Conservation (phyloP, 2,329 filamentous ascomycete species). For the Elsinoe necatrix region DNA sequence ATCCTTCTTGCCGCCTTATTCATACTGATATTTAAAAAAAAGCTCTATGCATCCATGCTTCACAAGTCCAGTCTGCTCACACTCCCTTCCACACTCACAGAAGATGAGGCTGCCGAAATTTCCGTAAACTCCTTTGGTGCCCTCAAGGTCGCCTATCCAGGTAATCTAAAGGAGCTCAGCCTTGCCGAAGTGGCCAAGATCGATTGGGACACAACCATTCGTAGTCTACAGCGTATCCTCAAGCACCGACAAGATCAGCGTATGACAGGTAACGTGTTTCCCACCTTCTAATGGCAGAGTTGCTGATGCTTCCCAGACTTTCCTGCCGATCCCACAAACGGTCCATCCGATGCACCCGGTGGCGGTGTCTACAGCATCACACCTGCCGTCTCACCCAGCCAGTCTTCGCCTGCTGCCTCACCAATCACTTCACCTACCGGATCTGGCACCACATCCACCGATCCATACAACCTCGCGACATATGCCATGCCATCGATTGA, state of each 20-base stretch:
- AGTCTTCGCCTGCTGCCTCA: background rate
- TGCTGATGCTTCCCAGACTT: background rate
- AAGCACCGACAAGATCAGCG: background rate
- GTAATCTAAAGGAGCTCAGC: constrained; percentile 17
- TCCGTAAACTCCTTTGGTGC: constrained; percentile 24
- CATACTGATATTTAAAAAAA: background rate
- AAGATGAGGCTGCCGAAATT: constrained; percentile 17
- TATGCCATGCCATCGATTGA: background rate
- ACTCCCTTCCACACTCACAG: constrained; percentile 15
- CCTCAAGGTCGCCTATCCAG: constrained; percentile 23
- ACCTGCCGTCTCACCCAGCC: background rate
- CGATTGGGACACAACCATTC: constrained; percentile 22
- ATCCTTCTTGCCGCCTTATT: background rate
- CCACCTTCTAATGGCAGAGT: background rate
- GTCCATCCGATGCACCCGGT: background rate
- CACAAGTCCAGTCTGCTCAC: constrained; percentile 20
- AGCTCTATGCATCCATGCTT: constrained; percentile 24
- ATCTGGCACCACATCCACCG: background rate
- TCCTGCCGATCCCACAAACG: background rate
- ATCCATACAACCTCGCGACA: background rate
- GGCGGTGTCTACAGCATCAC: background rate
- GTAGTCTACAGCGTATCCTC: background rate
- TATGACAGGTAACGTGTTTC: background rate
- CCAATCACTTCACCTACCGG: background rate
- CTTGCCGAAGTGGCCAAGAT: constrained; percentile 23